phyloP scores from a whole-genome alignment of 495 filamentous ascomycete genomes.

The Xylaria scruposa region DNA sequence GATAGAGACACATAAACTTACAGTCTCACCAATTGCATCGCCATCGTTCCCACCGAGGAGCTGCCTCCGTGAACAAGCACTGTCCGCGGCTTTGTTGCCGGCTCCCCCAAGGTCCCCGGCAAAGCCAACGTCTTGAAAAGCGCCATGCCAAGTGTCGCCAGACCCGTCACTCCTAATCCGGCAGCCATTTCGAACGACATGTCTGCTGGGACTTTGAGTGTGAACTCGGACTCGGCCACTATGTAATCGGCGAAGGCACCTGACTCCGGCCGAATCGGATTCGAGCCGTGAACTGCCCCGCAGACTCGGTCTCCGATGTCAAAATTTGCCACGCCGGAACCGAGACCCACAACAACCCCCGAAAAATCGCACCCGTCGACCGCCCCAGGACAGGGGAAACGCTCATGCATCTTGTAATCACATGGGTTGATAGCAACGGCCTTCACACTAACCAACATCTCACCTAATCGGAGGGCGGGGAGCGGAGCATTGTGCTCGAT shows the following conservation, averaged over 20 bases:
- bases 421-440: conserved; percentile 55
- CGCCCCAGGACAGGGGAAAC: conserved; percentile 44
- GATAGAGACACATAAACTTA: background rate
- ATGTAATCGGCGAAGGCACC: conserved; percentile 20
- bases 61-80: conserved; percentile 25
- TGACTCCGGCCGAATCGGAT: background rate
- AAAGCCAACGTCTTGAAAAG: conserved; percentile 13
- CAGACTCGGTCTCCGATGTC: conserved; percentile 14
- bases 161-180: background rate
- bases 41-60: conserved; percentile 23
- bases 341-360: conserved; percentile 48
- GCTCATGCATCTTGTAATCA: conserved; percentile 52
- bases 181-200: conserved; percentile 13
- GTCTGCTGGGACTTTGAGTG: conserved; percentile 2
- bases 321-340: conserved; percentile 6
- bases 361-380: conserved; percentile 54
- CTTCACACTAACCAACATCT: background rate
- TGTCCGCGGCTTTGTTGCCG: background rate
- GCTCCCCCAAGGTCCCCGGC: background rate
- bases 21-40: conserved; percentile 26
- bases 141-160: conserved; percentile 21
- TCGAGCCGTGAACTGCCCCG: conserved; percentile 6
- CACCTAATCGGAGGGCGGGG: conserved; percentile 6
- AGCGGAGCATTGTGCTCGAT: conserved; percentile 21
- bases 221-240: background rate